phyloP scores from a whole-genome alignment of 2,329 filamentous ascomycete genomes.

The Monilinia fructicola region DNA sequence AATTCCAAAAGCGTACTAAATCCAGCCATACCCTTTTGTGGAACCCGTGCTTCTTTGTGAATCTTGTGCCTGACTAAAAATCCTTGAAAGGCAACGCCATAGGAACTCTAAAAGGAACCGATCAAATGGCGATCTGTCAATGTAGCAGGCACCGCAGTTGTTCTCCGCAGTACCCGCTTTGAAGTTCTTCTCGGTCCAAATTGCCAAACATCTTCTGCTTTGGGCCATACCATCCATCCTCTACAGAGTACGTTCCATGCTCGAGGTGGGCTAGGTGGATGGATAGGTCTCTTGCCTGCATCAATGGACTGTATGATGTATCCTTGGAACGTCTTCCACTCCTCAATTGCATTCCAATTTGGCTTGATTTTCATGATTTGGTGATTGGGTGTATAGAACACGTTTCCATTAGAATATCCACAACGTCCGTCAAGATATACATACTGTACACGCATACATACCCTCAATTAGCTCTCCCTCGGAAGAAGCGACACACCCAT shows the following conservation, averaged over 20 bases:
- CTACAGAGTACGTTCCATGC: neutral
- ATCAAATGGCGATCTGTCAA: conserved; percentile 22
- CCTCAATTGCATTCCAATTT: no score
- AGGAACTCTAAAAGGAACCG: conserved; percentile 15
- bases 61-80: conserved; percentile 23
- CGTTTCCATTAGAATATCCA: neutral
- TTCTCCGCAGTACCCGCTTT: conserved; percentile 21
- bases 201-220: neutral
- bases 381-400: neutral
- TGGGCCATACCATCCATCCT: no score
- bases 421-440: neutral
- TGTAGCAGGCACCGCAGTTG: neutral
- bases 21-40: conserved; percentile 18
- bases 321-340: neutral
- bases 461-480: neutral
- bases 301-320: no score
- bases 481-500: neutral
- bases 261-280: no score
- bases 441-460: no score
- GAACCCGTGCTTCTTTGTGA: conserved; percentile 13
- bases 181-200: neutral
- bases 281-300: no score
- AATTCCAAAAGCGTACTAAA: conserved; percentile 2
- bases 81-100: conserved; percentile 1
- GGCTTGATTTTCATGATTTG: neutral